Conservation (phyloP, 225 moss, liverwort and hornwort genomes). For the Neckera pumila region DNA sequence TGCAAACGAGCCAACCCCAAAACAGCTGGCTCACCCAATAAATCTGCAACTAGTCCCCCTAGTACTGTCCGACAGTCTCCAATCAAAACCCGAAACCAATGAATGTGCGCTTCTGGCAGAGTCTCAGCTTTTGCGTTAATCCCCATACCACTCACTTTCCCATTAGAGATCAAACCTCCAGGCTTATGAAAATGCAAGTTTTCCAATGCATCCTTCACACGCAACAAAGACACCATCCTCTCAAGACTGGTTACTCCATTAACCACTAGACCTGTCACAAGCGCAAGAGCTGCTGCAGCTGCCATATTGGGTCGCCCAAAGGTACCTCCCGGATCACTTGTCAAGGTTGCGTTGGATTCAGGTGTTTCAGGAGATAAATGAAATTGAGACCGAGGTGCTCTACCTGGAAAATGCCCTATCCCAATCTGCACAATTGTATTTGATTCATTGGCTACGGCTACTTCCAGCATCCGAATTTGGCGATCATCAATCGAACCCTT, state of each 20-base stretch:
- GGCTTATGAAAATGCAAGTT: conserved; percentile 61
- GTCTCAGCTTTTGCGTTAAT: conserved; percentile 55
- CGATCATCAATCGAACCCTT: conserved; percentile 83
- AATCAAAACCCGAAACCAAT: conserved; percentile 88
- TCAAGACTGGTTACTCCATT: conserved; percentile 77
- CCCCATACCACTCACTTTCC: conserved; percentile 56
- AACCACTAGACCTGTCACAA: conserved; percentile 69
- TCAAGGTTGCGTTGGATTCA: conserved; percentile 51
- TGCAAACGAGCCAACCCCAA: conserved; percentile 79
- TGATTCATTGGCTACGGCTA: conserved; percentile 78
- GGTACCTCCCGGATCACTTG: conserved; percentile 50
- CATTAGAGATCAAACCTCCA: conserved; percentile 48
- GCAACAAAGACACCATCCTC: conserved; percentile 80
- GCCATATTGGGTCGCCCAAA: conserved; percentile 59
- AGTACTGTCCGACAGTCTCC: conserved; percentile 80
- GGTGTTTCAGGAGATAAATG: conserved; percentile 74
- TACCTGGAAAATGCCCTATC: conserved; percentile 60
- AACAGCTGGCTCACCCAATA: conserved; percentile 74
- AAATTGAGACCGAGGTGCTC: conserved; percentile 72
- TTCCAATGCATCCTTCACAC: conserved; percentile 74
- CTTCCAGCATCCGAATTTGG: conserved; percentile 87
- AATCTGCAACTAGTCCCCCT: conserved; percentile 81
- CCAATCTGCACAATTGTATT: conserved; percentile 45
- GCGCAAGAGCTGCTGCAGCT: conserved; percentile 73
- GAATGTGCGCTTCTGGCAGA: conserved; percentile 77